Evolutionary conservation across 1,284 basidiomycete species (phyloP).

Genomic region (Pterula multifida): DNA sequence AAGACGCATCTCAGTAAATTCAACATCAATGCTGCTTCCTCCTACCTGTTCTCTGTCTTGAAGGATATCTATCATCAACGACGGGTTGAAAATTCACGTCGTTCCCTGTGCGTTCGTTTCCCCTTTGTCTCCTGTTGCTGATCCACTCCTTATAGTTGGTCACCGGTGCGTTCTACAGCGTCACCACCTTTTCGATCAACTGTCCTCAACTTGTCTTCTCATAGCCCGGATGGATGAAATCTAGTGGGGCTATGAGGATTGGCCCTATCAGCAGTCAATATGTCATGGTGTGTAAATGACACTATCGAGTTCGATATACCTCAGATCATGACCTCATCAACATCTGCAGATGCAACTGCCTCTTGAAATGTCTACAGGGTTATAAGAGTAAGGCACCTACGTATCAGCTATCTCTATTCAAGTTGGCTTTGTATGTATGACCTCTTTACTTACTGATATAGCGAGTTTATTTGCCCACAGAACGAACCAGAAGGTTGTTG

Average conservation of each 20-base stretch:
- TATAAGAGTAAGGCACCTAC: constrained; percentile 21
- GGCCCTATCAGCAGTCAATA: constrained; percentile 27
- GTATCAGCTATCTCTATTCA: constrained; percentile 40
- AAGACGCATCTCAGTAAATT: constrained; percentile 36
- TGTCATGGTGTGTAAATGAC: constrained; percentile 18
- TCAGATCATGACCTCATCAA: constrained; percentile 37
- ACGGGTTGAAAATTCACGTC: constrained; percentile 28
- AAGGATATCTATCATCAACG: constrained; percentile 37
- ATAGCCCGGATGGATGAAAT: constrained; percentile 48
- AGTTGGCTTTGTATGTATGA: constrained; percentile 4
- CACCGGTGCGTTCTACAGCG: constrained; percentile 28
- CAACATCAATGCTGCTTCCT: constrained; percentile 29
- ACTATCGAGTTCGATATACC: background rate
- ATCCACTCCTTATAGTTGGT: constrained; percentile 22
- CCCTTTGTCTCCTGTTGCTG: background rate
- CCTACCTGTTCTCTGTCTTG: constrained; percentile 37
- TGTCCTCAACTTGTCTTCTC: background rate
- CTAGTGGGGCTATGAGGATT: constrained; percentile 33
- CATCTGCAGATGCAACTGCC: constrained; percentile 34
- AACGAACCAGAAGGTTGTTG: constrained; percentile 31
- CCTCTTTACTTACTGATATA: too few relatives aligned
- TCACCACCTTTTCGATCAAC: constrained; percentile 1
- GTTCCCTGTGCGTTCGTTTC: constrained; percentile 17
- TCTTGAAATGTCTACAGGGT: constrained; percentile 23
- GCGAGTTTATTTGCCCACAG: constrained; percentile 8